Evolutionary conservation across 257 asterid genomes (phyloP).

Genomic region (Euphrasia confusa): DNA sequence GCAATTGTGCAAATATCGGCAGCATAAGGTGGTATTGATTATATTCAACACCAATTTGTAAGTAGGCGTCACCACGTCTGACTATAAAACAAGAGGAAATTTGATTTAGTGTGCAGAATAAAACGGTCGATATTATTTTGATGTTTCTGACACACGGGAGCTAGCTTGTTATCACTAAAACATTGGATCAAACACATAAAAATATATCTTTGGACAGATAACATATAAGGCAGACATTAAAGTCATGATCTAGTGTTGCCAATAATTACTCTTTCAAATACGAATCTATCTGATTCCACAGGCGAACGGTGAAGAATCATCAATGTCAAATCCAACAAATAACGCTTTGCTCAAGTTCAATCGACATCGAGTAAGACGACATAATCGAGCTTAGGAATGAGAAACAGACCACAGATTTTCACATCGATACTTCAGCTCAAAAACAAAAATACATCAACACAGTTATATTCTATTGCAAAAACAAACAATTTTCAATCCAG

Average conservation of each 20-base stretch:
- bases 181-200: slow-evolving; percentile 5
- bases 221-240: slow-evolving; percentile 11
- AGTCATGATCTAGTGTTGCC: not conserved
- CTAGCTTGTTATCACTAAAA: slow-evolving; percentile 2
- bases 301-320: slow-evolving; percentile 7
- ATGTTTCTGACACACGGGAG: not conserved
- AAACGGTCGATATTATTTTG: not conserved
- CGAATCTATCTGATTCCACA: not conserved
- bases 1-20: slow-evolving; percentile 17
- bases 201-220: not conserved
- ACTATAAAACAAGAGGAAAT: slow-evolving; percentile 6
- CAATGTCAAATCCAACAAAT: slow-evolving; percentile 1
- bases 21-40: slow-evolving; percentile 10
- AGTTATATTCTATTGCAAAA: not conserved
- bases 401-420: not conserved
- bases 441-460: not conserved
- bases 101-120: not conserved
- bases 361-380: slow-evolving; percentile 8
- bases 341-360: not conserved
- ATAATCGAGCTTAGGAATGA: not conserved
- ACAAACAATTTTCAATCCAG: not conserved
- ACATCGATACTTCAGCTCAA: not conserved
- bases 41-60: slow-evolving; percentile 7
- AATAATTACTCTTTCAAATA: no score
- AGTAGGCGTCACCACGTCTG: slow-evolving; percentile 16